Conservation (phyloP, 2,329 filamentous ascomycete genomes). For the Pestalotiopsis sp. region DNA sequence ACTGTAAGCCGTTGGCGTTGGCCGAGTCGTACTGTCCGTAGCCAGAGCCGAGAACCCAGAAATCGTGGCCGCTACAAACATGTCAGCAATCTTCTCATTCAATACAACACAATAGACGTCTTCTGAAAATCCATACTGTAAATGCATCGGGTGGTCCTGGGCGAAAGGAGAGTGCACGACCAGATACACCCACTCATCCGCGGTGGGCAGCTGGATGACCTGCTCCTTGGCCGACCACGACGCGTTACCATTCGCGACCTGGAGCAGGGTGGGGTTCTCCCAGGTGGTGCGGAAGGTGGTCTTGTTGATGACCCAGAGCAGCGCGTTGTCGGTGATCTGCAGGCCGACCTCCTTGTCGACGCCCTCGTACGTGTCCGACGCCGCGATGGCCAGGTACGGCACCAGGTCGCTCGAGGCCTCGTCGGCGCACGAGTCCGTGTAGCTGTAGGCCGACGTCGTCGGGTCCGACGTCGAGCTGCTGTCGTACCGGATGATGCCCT, state of each 20-base stretch:
- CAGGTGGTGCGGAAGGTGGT: constrained; percentile 50
- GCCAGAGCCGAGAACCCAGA: constrained; percentile 37
- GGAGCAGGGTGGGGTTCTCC: constrained; percentile 45
- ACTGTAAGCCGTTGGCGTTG: constrained; percentile 28
- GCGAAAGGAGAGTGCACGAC: constrained; percentile 31
- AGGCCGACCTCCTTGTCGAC: constrained; percentile 12
- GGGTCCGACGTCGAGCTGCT: constrained; percentile 14
- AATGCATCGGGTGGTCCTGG: constrained; percentile 41
- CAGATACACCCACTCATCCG: constrained; percentile 37
- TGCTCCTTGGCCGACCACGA: constrained; percentile 31
- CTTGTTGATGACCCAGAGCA: constrained; percentile 48
- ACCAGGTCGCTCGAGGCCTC: constrained; percentile 12
- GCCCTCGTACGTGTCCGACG: background rate
- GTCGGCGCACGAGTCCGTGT: constrained; percentile 14
- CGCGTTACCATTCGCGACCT: constrained; percentile 28
- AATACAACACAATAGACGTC: too few species aligned
- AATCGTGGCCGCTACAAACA: constrained; percentile 39
- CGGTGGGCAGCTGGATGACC: constrained; percentile 29
- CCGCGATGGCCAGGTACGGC: constrained; percentile 13
- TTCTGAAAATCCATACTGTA: constrained; percentile 27
- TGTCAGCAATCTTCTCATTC: too few species aligned
- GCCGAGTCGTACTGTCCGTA: constrained; percentile 29
- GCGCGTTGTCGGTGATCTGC: constrained; percentile 3
- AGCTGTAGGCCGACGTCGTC: constrained; percentile 8
- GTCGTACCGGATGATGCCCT: constrained; percentile 40